Evolutionary conservation across 208 protist genomes (phyloP).

Genomic region (Trypanosoma conorhini): DNA sequence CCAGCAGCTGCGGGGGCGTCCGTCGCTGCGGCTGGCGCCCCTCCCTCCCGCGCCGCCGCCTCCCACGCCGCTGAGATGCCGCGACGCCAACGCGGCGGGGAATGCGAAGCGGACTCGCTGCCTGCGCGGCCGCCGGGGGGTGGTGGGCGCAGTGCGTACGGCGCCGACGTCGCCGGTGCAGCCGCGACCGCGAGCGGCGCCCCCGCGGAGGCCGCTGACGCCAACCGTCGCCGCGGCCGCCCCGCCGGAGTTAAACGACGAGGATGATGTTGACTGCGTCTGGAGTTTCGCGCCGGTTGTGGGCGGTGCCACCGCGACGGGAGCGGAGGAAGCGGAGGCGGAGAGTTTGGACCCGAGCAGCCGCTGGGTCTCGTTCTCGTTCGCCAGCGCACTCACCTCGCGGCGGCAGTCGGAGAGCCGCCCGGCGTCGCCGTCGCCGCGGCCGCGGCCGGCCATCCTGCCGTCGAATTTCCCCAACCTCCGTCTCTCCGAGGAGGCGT

Average conservation of each 20-base stretch:
- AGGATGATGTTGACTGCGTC: not conserved
- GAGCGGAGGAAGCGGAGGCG: not conserved
- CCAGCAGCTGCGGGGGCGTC: conserved; percentile 19
- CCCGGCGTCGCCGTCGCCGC: not conserved
- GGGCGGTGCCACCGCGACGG: not conserved
- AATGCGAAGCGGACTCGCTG: not conserved
- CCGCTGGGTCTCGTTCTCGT: conserved; percentile 26
- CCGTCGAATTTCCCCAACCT: conserved; percentile 20
- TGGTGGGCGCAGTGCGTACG: not conserved
- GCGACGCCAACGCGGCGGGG: conserved; percentile 8
- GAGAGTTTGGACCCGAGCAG: conserved; percentile 18
- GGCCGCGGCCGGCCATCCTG: conserved; percentile 18
- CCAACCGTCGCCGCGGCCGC: not conserved
- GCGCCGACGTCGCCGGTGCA: conserved; percentile 17
- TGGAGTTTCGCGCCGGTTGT: not conserved
- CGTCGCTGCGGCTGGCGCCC: conserved; percentile 2
- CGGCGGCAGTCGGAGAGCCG: conserved; percentile 12
- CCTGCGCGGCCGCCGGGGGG: not conserved
- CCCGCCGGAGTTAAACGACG: not conserved
- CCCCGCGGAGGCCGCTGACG: conserved; percentile 9
- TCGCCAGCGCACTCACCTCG: conserved; percentile 19
- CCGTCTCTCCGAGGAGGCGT: conserved; percentile 17
- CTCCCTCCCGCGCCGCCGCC: not conserved
- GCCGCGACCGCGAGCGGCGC: not conserved
- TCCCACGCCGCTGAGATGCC: not conserved